Conservation (phyloP, 768 basidiomycete genomes). For the Suillus paluster region DNA sequence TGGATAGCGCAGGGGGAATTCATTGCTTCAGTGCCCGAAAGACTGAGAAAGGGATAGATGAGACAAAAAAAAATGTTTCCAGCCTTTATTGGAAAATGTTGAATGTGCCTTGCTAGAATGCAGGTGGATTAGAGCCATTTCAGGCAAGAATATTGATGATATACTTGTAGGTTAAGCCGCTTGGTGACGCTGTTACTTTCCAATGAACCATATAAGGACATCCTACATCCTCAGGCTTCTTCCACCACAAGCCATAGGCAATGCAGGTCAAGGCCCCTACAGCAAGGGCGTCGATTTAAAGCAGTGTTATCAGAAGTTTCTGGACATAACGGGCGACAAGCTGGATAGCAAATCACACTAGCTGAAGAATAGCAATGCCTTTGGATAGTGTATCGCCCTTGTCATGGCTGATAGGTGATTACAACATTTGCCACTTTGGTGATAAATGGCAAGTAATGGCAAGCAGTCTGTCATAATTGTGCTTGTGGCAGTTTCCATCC, state of each 20-base stretch:
- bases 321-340: conserved; percentile 29
- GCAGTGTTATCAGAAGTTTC: conserved; percentile 35
- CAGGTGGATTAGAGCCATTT: not conserved
- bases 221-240: conserved; percentile 42
- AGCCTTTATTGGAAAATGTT: not conserved
- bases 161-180: not conserved
- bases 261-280: conserved; percentile 34
- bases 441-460: no score
- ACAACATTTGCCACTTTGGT: no score
- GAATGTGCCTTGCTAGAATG: not conserved
- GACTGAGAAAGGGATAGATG: not conserved
- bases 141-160: not conserved
- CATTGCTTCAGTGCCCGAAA: not conserved
- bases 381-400: conserved; percentile 43
- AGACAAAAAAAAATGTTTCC: not conserved
- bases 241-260: conserved; percentile 42
- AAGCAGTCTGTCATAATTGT: no score
- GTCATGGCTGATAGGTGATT: no score
- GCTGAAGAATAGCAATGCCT: conserved; percentile 37
- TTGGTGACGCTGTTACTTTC: not conserved
- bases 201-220: conserved; percentile 12
- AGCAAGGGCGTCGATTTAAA: conserved; percentile 44
- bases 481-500: no score
- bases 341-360: conserved; percentile 40
- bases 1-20: not conserved